Percentiles rank a stretch among this genome's conserved stretches.
phyloP scores from a whole-genome alignment of 257 asterid genomes.

The Petunia axillaris region DNA sequence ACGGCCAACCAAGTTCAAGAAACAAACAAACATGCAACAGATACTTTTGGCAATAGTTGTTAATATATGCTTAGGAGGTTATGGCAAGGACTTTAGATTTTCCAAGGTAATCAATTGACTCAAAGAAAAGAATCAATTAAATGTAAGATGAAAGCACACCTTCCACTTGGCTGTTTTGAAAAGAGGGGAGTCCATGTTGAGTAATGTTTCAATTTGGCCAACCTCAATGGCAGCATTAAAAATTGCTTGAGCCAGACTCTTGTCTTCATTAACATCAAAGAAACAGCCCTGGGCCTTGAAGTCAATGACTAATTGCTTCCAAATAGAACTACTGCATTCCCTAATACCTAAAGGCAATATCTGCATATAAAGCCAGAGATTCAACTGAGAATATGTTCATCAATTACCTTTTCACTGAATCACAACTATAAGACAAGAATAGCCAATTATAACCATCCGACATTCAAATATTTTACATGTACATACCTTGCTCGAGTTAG shows the following conservation, averaged over 20 bases:
- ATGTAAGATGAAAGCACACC: too few relatives aligned
- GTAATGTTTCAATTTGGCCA: constrained; percentile 37
- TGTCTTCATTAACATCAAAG: constrained; percentile 47
- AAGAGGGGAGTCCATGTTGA: constrained; percentile 33
- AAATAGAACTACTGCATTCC: constrained; percentile 60
- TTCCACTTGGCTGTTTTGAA: too few relatives aligned
- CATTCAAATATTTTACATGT: constrained; percentile 32
- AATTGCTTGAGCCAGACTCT: constrained; percentile 47
- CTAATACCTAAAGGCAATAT: constrained; percentile 68
- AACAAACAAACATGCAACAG: too few relatives aligned
- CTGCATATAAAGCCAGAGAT: constrained; percentile 31
- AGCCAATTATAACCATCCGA: too few relatives aligned
- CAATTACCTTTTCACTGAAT: background rate
- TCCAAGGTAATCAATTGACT: too few relatives aligned
- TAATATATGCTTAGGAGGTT: too few relatives aligned
- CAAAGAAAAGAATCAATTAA: too few relatives aligned
- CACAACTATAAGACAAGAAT: constrained; percentile 9
- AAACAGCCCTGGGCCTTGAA: constrained; percentile 59
- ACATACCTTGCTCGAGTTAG: constrained; percentile 73
- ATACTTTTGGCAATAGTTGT: too few relatives aligned
- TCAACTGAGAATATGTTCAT: background rate
- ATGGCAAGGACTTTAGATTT: too few relatives aligned
- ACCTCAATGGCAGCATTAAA: constrained; percentile 38
- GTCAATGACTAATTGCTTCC: constrained; percentile 56
- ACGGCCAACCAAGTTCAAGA: too few relatives aligned